Evolutionary conservation across 2,329 filamentous ascomycete genomes (phyloP), one percentile per base, ranked within the genome.

Genomic region (Passalora sequoiae): DNA sequence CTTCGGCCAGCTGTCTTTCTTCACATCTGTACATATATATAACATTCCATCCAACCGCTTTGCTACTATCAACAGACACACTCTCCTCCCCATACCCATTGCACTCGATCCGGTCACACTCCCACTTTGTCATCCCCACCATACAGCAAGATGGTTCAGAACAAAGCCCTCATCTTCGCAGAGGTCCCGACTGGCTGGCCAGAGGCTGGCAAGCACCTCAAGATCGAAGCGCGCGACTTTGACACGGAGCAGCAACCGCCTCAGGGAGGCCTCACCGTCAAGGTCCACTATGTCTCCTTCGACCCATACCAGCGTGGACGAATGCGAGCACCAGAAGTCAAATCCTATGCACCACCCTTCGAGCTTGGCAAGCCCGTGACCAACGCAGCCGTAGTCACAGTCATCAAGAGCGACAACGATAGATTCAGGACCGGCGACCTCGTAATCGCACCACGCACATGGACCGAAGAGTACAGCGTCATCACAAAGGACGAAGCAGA

Each of bases 231-330:
- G 53, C 75, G 76, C 47, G 73, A 78, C 15, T 81, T 89, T 76
- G 85, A 92, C 61, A 67, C 81, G 53, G 68, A 79, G 17, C 71
- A 76, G 38, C 63, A 76, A 4, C 75, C 80, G 36, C 67, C 69
- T 20, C 74, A 80, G 32, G 83, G 84, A 51, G 82, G 87, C 29
- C 64, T 94, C 37, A 78, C 78, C 22, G 68, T 83, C 52, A 78
- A 87, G 69, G 77, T 84, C 56, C 76, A 83, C 59, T 87, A 84
- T 65, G 73, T 81, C 52, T 89, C 85, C 29, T 84, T 84, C 68
- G 88, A 94, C 66, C 88, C 88, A 2, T 94, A 94, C 71, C 80
- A 86, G 72, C 84, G 89, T 44, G 84, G 84, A 48, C 78, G 79
- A 55, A 89, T 94, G 84, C 81, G 86, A 36, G 66, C 73, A 36